phyloP scores from a whole-genome alignment of 192 early-diverging fungal genomes.

The Rhizoclosmatium sp. region DNA sequence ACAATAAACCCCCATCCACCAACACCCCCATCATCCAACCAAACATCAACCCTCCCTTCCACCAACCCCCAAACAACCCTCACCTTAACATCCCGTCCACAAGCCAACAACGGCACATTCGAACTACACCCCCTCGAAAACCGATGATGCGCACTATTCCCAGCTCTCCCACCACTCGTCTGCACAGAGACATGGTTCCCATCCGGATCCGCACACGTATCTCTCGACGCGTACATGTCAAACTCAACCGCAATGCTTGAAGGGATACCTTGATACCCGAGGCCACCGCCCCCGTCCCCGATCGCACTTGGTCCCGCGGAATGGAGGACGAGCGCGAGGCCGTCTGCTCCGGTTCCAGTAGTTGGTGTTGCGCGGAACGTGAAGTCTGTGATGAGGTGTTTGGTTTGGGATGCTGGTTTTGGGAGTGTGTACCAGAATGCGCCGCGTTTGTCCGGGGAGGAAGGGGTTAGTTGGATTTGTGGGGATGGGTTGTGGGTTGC shows the following conservation, averaged over 20 bases:
- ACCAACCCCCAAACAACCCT: conserved; percentile 1
- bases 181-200: conserved; percentile 32
- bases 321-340: conserved; percentile 30
- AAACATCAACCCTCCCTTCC: conserved; percentile 5
- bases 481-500: not conserved
- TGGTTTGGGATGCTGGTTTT: not conserved
- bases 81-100: not conserved
- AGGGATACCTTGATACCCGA: conserved; percentile 22
- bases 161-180: not conserved
- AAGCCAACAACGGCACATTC: not conserved
- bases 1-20: not conserved
- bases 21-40: not conserved
- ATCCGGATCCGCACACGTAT: conserved; percentile 32
- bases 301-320: not conserved
- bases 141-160: conserved; percentile 22
- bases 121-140: not conserved
- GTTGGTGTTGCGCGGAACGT: not conserved
- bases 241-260: conserved; percentile 24
- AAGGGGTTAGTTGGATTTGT: conserved; percentile 18
- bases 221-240: conserved; percentile 21
- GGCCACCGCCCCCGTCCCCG: conserved; percentile 25
- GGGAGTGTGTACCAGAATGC: conserved; percentile 19
- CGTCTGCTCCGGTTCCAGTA: conserved; percentile 11
- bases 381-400: conserved; percentile 2
- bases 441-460: conserved; percentile 21